These are phyloP conservation scores for Pilobolus umbonatus DNA, from an alignment of 192 early-diverging fungal genomes.

Conservation along the genomic window DNA sequence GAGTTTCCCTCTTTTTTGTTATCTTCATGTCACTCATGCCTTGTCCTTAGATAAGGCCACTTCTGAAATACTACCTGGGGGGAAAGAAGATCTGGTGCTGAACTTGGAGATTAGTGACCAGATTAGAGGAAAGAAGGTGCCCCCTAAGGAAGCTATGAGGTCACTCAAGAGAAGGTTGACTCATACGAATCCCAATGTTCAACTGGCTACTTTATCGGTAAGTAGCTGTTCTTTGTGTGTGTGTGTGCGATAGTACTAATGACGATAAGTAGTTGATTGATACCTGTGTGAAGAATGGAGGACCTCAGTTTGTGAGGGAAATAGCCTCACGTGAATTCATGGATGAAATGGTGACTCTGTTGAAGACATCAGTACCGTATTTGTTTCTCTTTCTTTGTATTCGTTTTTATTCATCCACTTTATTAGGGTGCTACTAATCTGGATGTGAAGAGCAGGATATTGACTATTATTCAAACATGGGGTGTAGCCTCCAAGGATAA, in stretches of 20 bases:
- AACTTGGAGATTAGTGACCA: conserved; percentile 92
- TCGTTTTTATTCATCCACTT: neutral
- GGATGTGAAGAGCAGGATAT: conserved; percentile 72
- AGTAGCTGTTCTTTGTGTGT: neutral
- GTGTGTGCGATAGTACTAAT: neutral
- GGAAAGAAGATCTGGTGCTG: conserved; percentile 76
- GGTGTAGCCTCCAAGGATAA: conserved; percentile 76
- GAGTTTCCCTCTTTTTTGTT: neutral
- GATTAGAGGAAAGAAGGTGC: conserved; percentile 79
- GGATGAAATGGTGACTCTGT: conserved; percentile 69
- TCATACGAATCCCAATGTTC: conserved; percentile 94
- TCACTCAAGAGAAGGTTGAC: conserved; percentile 75
- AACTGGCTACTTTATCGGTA: conserved; percentile 80
- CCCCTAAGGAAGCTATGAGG: conserved; percentile 68
- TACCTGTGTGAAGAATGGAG: conserved; percentile 94
- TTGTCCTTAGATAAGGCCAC: conserved; percentile 69
- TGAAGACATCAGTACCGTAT: conserved; percentile 55
- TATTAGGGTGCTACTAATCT: conserved; percentile 55
- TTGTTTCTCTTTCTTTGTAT: too few species aligned
- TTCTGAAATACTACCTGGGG: conserved; percentile 82
- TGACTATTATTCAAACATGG: conserved; percentile 88
- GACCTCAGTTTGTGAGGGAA: conserved; percentile 79
- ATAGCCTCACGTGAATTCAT: conserved; percentile 87
- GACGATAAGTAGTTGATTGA: conserved; percentile 62
- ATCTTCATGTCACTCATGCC: neutral